Base-by-base conservation (phyloP, 805 yeast species). In the Yamadazyma olivae region DNA sequence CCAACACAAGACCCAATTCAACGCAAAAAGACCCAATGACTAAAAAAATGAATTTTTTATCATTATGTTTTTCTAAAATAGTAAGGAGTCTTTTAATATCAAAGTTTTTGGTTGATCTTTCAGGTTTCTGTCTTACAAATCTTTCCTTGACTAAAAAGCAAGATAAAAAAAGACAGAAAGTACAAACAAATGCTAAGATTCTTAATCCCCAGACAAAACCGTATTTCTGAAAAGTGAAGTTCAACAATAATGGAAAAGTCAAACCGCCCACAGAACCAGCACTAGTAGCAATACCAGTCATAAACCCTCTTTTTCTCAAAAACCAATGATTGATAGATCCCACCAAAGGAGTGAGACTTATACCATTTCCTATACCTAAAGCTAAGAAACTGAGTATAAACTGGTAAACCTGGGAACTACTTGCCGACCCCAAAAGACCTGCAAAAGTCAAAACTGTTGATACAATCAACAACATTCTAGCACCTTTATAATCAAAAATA, bases 181-280 rank as follows among this genome's bases (percentile, higher is more conserved):
- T 45, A 38, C 58, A 48, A 3, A 53, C 35, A 35, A 60, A 61
- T 4, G 60, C 68, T 33, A 79, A 51, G 9, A 74, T 65, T 27
- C 86, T 44, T 24, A 79, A 67, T 1, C 83, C 68, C 83, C 84
- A 79, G 2, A 61, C 69, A 50, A 65, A 81, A 1, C 86, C 84
- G 21, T 73, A 56, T 4, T 52, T 49, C 1, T 61, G 53, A 41
- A 74, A 71, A 35, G 75, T 50, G n/a, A 61, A 51, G 36, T 71
- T 60, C 41, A 79, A 54, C 46, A 76, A 55, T 30, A 81, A 56
- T 1, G 87, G 84, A 51, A 76, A 74, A 3, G 76, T 50, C 7
- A 79, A 61, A 4, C 87, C 88, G 1, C 86, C 88, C 4, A 78
- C 58, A 5, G 83, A 75, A 1, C 85, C 85, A 6, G 86, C 88